Conservation (phyloP, 2,329 filamentous ascomycete genomes). For the Hypoxylon sp. region DNA sequence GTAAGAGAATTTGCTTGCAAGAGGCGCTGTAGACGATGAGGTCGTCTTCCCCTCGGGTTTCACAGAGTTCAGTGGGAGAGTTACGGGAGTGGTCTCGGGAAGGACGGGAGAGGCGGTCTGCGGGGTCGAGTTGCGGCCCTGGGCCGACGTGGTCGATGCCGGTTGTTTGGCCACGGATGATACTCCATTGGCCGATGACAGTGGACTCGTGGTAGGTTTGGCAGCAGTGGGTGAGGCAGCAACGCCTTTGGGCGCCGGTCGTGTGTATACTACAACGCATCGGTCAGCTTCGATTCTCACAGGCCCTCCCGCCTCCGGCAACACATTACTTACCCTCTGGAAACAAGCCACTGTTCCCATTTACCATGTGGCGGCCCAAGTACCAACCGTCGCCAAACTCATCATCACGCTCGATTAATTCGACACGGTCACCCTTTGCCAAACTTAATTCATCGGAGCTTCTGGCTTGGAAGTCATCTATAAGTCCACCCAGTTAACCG, state of each 20-base stretch:
- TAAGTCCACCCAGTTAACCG: conserved; percentile 19
- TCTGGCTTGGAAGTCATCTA: conserved; percentile 83
- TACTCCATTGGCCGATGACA: conserved; percentile 46
- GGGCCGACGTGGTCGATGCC: conserved; percentile 47
- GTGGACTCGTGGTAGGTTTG: conserved; percentile 50
- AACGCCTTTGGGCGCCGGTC: conserved; percentile 64
- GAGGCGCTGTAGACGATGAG: conserved; percentile 47
- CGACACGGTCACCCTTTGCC: conserved; percentile 84
- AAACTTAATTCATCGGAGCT: conserved; percentile 94
- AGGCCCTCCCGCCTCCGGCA: conserved; percentile 7
- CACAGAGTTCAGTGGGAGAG: conserved; percentile 58
- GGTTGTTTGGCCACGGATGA: conserved; percentile 39
- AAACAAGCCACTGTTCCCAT: conserved; percentile 81
- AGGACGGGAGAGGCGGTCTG: conserved; percentile 35
- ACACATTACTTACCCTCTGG: conserved; percentile 75
- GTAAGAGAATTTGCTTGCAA: conserved; percentile 48
- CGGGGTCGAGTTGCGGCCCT: conserved; percentile 45
- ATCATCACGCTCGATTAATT: conserved; percentile 86
- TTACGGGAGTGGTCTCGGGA: conserved; percentile 53
- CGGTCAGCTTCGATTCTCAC: conserved; percentile 31
- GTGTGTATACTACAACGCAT: conserved; percentile 68
- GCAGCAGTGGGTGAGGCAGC: conserved; percentile 40
- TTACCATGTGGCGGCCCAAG: conserved; percentile 78
- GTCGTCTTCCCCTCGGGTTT: conserved; percentile 53
- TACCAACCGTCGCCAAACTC: conserved; percentile 93